Percentiles rank a stretch among this genome's conserved stretches.
Conservation (phyloP, 345 rosid species). For the Aquilaria malaccensis region DNA sequence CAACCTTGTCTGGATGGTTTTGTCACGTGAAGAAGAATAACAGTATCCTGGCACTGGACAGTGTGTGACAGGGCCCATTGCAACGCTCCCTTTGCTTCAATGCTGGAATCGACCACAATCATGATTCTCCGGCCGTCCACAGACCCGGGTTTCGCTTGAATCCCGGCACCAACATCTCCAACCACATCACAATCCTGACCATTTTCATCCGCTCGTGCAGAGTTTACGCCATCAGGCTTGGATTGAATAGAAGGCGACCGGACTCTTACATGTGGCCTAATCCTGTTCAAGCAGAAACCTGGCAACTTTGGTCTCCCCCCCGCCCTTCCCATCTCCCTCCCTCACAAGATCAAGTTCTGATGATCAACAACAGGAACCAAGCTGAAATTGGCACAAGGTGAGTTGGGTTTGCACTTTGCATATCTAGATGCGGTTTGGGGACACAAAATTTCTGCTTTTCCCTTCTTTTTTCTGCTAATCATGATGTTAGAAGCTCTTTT, state of each 20-base stretch:
- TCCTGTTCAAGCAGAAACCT: slow-evolving; percentile 67
- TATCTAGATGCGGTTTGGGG: not conserved
- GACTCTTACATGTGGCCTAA: slow-evolving; percentile 69
- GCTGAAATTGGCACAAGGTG: too few relatives aligned
- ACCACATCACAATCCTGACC: slow-evolving; percentile 3
- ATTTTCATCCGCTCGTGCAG: slow-evolving; percentile 7
- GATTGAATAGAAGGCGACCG: slow-evolving; percentile 57
- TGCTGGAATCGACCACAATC: slow-evolving; percentile 78
- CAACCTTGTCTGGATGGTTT: slow-evolving; percentile 54
- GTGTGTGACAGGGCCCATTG: slow-evolving; percentile 92
- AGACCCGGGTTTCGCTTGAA: slow-evolving; percentile 10
- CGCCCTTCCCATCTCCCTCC: slow-evolving; percentile 36
- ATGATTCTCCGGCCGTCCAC: slow-evolving; percentile 59
- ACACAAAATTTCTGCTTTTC: slow-evolving; percentile 11
- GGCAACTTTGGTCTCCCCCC: slow-evolving; percentile 42
- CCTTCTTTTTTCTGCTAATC: slow-evolving; percentile 15
- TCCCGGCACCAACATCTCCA: slow-evolving; percentile 5
- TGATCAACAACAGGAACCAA: too few relatives aligned
- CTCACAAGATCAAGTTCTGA: too few relatives aligned
- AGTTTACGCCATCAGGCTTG: slow-evolving; percentile 14
- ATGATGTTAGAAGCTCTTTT: slow-evolving; percentile 20
- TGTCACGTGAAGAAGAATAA: slow-evolving; percentile 61
- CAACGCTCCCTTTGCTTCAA: slow-evolving; percentile 71
- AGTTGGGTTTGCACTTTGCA: too few relatives aligned
- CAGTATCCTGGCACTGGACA: slow-evolving; percentile 61